phyloP scores from a whole-genome alignment of 202 grass and related monocot species.

The Setaria viridis region DNA sequence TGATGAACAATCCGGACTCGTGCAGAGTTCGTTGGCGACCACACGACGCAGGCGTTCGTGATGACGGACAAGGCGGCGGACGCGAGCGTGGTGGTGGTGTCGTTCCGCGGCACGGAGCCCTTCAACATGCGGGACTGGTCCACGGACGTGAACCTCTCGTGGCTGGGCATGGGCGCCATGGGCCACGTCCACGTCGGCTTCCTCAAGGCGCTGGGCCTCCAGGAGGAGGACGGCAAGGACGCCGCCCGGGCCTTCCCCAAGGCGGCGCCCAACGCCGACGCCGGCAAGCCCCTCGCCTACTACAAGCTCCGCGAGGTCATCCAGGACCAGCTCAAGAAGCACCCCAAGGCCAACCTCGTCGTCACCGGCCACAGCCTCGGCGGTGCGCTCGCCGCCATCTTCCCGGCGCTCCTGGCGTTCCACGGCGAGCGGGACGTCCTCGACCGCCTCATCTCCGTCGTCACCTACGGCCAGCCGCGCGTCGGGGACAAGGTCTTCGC shows the following conservation, averaged over 20 bases:
- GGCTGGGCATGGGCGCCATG: constrained; percentile 62
- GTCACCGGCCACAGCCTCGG: constrained; percentile 90
- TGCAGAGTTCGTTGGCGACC: constrained; percentile 61
- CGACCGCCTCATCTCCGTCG: constrained; percentile 24
- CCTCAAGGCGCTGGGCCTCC: constrained; percentile 89
- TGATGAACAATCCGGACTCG: too few relatives aligned
- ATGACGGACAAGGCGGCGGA: constrained; percentile 49
- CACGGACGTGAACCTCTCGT: constrained; percentile 85
- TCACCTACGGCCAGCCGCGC: constrained; percentile 82
- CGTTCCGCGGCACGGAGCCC: constrained; percentile 86
- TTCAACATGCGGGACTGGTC: constrained; percentile 92
- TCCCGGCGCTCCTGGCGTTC: constrained; percentile 62
- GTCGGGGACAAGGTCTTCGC: constrained; percentile 61
- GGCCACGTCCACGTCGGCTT: constrained; percentile 88
- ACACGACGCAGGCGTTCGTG: constrained; percentile 86
- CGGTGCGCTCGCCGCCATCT: constrained; percentile 72
- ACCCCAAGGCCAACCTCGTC: constrained; percentile 57
- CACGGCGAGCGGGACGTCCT: constrained; percentile 60
- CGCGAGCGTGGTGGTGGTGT: constrained; percentile 62
- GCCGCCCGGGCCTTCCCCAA: constrained; percentile 13
- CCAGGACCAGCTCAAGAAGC: constrained; percentile 40
- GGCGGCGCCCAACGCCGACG: neutral
- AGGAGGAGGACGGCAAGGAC: constrained; percentile 49
- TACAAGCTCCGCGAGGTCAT: constrained; percentile 68
- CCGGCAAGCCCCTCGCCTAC: constrained; percentile 60